Evolutionary conservation across 192 early-diverging fungal species (phyloP).

Genomic region (Cladochytrium replicatum): DNA sequence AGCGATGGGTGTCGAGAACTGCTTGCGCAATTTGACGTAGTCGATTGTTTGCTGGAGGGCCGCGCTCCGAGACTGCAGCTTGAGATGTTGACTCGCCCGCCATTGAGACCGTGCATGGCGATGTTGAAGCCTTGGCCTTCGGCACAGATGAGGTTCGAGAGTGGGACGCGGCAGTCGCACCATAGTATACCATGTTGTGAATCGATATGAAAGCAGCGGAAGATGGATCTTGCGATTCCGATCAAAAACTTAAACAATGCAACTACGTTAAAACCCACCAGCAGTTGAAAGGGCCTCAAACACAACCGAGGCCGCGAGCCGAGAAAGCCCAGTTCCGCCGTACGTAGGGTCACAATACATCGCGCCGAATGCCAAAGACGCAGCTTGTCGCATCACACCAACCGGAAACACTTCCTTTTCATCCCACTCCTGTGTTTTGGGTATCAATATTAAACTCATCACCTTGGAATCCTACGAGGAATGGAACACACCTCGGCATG

Average conservation of each 20-base stretch:
- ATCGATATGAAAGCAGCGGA: too few relatives aligned
- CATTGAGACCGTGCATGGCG: conserved; percentile 55
- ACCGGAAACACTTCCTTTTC: conserved; percentile 34
- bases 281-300: conserved; percentile 46
- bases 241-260: conserved; percentile 1
- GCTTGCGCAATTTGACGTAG: conserved; percentile 39
- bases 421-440: conserved; percentile 52
- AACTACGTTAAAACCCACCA: background rate
- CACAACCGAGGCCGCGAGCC: conserved; percentile 43
- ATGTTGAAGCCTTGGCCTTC: conserved; percentile 51
- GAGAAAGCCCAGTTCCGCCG: conserved; percentile 38
- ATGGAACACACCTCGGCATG: too few relatives aligned
- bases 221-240: too few relatives aligned
- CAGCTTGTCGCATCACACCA: conserved; percentile 38
- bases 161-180: conserved; percentile 42
- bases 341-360: conserved; percentile 29
- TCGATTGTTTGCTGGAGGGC: conserved; percentile 27
- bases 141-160: conserved; percentile 35
- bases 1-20: conserved; percentile 34
- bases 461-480: too few relatives aligned
- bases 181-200: too few relatives aligned
- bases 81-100: too few relatives aligned
- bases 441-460: too few relatives aligned
- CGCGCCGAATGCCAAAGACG: conserved; percentile 46
- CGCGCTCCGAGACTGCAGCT: too few relatives aligned